Evolutionary conservation across 2,329 filamentous ascomycete genomes (phyloP).

Genomic region (Ophiostoma ips): DNA sequence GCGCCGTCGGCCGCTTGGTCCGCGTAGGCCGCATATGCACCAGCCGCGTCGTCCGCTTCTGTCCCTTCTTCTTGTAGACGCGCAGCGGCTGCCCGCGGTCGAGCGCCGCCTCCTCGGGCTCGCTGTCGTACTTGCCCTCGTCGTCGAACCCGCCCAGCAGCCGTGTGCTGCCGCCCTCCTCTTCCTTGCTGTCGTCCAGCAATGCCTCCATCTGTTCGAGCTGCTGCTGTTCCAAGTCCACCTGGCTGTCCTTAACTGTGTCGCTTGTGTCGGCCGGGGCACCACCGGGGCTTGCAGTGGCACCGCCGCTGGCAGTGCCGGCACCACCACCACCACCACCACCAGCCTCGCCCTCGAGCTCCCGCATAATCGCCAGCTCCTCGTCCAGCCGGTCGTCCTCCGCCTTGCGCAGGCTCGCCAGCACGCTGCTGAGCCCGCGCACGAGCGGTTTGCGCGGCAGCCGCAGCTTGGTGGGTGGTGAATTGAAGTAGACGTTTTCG

Average conservation of each 20-base stretch:
- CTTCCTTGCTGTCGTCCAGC: neutral
- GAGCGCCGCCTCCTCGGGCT: conserved; percentile 33
- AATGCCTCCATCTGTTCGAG: neutral
- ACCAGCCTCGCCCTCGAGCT: conserved; percentile 38
- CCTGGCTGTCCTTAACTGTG: neutral
- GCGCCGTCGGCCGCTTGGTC: conserved; percentile 31
- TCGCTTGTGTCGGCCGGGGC: too few species aligned
- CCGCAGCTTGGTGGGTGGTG: conserved; percentile 34
- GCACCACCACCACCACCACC: too few species aligned
- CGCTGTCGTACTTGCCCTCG: conserved; percentile 42
- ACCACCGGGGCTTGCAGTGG: too few species aligned
- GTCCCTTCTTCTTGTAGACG: conserved; percentile 69
- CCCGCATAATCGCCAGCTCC: conserved; percentile 59
- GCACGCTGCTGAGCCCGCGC: conserved; percentile 59
- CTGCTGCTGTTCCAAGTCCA: neutral
- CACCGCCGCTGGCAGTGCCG: too few species aligned
- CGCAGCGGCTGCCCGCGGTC: conserved; percentile 43
- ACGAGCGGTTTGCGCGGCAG: conserved; percentile 48
- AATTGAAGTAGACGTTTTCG: conserved; percentile 20
- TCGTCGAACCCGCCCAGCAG: conserved; percentile 51
- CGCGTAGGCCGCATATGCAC: conserved; percentile 48
- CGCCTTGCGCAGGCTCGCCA: conserved; percentile 54
- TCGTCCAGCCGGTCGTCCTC: conserved; percentile 59
- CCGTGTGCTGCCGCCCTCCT: conserved; percentile 13
- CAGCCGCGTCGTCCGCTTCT: conserved; percentile 62